Evolutionary conservation across 306 rosid genomes (phyloP), one percentile per base, ranked within the genome.

Genomic region (Canavalia ensiformis): DNA sequence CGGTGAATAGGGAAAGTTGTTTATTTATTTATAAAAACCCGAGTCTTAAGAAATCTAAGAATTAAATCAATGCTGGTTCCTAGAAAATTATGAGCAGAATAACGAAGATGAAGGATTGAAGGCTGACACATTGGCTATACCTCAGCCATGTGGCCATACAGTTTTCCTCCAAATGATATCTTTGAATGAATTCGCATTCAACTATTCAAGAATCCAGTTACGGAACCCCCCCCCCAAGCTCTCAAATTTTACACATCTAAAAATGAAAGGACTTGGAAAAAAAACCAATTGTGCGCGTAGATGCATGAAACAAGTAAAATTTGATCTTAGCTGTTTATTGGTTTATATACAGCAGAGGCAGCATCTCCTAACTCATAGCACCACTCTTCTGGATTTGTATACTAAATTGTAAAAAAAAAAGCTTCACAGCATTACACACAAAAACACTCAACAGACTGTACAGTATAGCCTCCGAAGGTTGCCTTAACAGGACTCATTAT

Each of bases 391-490:
- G 8, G 28, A 7, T 2, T 73, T 56, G 11, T 37, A 74, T 41
- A 44, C 79, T 29, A 44, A 29, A 30, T 42, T 35, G 35, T 70
- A 18, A 8, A 58, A 39, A 6, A 39, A 6, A 3, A 47, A 70
- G 42, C 71, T 56, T 8, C 37, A 37, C 49, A 64, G 8, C 33
- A 63, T 33, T 7, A 34, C 30, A 65, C 33, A 25, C 2, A 72
- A 1, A 72, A 31, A 8, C 66, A 55, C 85, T 74, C 84, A 55
- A 44, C 31, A 35, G 4, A 49, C 74, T 86, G 73, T 88, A 89
- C 92, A 59, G 70, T 56, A 59, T 41, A 42, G 86, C 88, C 86
- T 77, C 75, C 31, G 63, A 54, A 12, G 66, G 72, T 28, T 63
- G 72, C 78, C 77, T 72, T 1, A 37, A 75, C 72, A 75, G 45